Percentiles rank a stretch among this genome's conserved stretches.
Evolutionary conservation across 2,329 filamentous ascomycete genomes (phyloP).

Genomic region (Pseudocercospora pini-densiflorae): DNA sequence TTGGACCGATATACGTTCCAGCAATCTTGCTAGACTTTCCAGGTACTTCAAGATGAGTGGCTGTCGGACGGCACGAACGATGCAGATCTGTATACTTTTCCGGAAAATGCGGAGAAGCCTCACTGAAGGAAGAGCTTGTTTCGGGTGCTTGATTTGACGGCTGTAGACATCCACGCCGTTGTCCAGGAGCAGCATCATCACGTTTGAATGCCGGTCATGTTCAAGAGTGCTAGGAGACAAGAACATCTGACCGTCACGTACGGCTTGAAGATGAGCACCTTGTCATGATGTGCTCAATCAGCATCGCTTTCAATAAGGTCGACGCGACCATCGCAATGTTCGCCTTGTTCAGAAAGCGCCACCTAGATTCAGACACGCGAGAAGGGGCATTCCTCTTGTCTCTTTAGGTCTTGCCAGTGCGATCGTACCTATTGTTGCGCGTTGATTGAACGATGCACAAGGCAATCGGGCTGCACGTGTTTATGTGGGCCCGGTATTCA

Average conservation of each 20-base stretch:
- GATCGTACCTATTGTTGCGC: not conserved
- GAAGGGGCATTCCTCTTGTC: not conserved
- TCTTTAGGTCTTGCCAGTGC: not conserved
- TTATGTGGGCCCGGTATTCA: constrained; percentile 1
- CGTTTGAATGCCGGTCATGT: not conserved
- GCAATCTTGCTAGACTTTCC: not conserved
- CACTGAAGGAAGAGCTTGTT: constrained; percentile 6
- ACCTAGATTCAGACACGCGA: not conserved
- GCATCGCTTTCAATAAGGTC: not conserved
- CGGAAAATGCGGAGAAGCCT: not conserved
- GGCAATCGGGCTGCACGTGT: not conserved
- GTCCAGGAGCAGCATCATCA: not conserved
- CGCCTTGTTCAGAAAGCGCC: constrained; percentile 3
- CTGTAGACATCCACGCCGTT: not conserved
- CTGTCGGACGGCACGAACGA: not conserved
- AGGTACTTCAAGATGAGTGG: not conserved
- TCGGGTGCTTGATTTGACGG: not conserved
- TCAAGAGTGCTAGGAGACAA: not conserved
- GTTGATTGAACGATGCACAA: not conserved
- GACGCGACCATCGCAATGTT: not conserved
- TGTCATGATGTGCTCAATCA: not conserved
- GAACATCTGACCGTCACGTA: not conserved
- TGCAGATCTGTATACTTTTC: not conserved
- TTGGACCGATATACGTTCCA: not conserved
- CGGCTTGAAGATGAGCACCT: not conserved